Base-by-base conservation (phyloP, 2,329 filamentous ascomycete species). In the Paecilomyces sp. region DNA sequence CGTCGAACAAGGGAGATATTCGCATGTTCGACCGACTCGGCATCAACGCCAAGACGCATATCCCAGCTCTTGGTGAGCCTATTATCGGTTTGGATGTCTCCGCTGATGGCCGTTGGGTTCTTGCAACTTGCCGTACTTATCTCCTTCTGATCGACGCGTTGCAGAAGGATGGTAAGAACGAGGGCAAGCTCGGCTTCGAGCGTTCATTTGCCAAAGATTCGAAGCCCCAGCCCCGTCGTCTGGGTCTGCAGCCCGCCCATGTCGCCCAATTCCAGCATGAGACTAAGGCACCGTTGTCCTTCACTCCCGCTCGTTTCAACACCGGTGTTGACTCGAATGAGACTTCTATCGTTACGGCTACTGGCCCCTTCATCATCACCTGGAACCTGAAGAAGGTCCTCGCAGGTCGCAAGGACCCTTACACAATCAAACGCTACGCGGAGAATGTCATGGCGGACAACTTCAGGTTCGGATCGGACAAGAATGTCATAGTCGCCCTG, bases 401-500 rank as follows among this genome's bases (percentile, higher is more conserved):
- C 13, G 83, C 82, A 24, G 91, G 90, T 57, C 84, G 84, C 64
- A 94, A 92, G 75, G 89, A 94, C 61, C 89, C 93, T 0, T 99
- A 99, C 79, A 90, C 88, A 67, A 97, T 99, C 82, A 97, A 97
- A 82, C 88, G 94, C 15, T 99, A 99, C 72, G 84, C 86, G 0
- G 94, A 99, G 69, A 89, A 96, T 64, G 92, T 99, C 71, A 97
- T 95, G 81, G 94, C 94, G 3, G 94, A 99, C 74, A 96, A 99
- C 74, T 99, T 99, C 86, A 92, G 94, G 69, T 99, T 92, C 70
- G 93, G 93, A 54, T 92, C 88, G 4, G 94, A 99, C 75, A 96
- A 96, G 84, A 97, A 97, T 69, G 91, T 99, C 68, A 96, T 99
- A 69, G 93, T 99, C 36, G 94, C 94, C 0, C 80, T 99, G 64